Percentiles rank a stretch among this genome's conserved stretches.
phyloP scores from a whole-genome alignment of 2,329 filamentous ascomycete species.

The Aspergillus aculeatinus region DNA sequence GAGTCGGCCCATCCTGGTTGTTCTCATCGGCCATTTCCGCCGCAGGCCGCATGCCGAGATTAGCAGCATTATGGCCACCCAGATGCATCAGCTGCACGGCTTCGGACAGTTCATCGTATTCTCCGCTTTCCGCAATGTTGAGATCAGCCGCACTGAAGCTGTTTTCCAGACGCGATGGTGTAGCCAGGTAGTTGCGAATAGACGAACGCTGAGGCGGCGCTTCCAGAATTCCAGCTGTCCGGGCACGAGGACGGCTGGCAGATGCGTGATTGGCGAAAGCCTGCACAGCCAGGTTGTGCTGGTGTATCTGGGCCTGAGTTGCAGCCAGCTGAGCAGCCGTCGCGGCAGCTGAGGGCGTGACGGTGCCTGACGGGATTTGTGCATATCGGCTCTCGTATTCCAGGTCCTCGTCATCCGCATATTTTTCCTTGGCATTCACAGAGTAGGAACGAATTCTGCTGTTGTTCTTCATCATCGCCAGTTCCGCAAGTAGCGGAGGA shows the following conservation, averaged over 20 bases:
- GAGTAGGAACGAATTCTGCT: constrained; percentile 96
- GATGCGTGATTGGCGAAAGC: constrained; percentile 84
- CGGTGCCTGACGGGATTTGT: constrained; percentile 56
- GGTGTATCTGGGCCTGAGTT: constrained; percentile 70
- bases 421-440: constrained; percentile 97
- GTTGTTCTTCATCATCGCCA: constrained; percentile 73
- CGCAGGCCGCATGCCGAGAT: constrained; percentile 62
- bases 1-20: constrained; percentile 82
- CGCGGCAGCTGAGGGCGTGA: constrained; percentile 59
- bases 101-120: constrained; percentile 77
- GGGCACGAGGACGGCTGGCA: constrained; percentile 77
- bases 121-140: constrained; percentile 69
- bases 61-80: constrained; percentile 36
- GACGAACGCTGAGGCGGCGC: constrained; percentile 64
- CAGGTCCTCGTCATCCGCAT: constrained; percentile 83
- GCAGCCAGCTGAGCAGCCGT: constrained; percentile 58
- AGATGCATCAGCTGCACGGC: constrained; percentile 80
- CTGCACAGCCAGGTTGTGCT: constrained; percentile 90
- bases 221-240: constrained; percentile 89
- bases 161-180: constrained; percentile 72
- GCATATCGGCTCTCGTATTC: constrained; percentile 65
- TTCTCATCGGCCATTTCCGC: constrained; percentile 73
- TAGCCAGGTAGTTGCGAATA: constrained; percentile 73
- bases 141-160: constrained; percentile 75
- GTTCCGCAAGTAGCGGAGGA: constrained; percentile 68